Conservation (phyloP, 2,329 filamentous ascomycete genomes). For the Cladobotryum mycophilum region DNA sequence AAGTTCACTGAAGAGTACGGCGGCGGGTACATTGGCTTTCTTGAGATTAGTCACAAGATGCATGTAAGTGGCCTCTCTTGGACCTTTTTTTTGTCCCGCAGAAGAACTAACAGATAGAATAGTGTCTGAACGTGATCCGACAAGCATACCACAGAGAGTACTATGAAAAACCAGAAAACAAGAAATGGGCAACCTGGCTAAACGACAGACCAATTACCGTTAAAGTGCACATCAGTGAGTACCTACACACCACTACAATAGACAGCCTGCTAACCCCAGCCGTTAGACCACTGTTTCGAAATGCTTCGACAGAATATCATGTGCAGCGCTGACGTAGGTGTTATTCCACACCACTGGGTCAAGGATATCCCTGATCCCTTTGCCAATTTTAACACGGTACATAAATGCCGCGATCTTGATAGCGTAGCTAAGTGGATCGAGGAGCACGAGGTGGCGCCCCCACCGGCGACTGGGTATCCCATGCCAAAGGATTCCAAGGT, state of each 20-base stretch:
- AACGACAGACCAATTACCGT: background rate
- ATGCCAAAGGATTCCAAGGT: slow-evolving; percentile 1
- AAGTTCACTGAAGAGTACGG: slow-evolving; percentile 2
- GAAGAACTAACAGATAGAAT: background rate
- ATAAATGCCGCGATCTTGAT: slow-evolving; percentile 3
- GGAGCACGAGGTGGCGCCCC: slow-evolving; percentile 1
- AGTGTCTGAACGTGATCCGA: slow-evolving; percentile 2
- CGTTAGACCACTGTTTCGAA: slow-evolving; percentile 5
- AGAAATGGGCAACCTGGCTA: slow-evolving; percentile 1
- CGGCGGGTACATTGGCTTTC: slow-evolving; percentile 2
- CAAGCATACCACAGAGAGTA: slow-evolving; percentile 4
- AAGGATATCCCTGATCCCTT: slow-evolving; percentile 2
- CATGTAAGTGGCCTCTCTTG: background rate
- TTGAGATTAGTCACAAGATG: slow-evolving; percentile 5
- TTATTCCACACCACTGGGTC: slow-evolving; percentile 4
- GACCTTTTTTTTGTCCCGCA: background rate
- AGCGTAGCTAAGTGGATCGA: slow-evolving; percentile 3
- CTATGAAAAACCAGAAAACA: slow-evolving; percentile 2
- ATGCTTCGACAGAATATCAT: slow-evolving; percentile 6
- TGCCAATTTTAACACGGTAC: slow-evolving; percentile 3
- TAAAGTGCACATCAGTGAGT: background rate
- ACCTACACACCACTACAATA: background rate
- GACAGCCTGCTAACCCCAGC: background rate
- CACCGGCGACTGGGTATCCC: background rate
- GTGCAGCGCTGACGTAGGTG: slow-evolving; percentile 2